Evolutionary conservation across 306 rosid species (phyloP).

Genomic region (Cucumis hystrix): DNA sequence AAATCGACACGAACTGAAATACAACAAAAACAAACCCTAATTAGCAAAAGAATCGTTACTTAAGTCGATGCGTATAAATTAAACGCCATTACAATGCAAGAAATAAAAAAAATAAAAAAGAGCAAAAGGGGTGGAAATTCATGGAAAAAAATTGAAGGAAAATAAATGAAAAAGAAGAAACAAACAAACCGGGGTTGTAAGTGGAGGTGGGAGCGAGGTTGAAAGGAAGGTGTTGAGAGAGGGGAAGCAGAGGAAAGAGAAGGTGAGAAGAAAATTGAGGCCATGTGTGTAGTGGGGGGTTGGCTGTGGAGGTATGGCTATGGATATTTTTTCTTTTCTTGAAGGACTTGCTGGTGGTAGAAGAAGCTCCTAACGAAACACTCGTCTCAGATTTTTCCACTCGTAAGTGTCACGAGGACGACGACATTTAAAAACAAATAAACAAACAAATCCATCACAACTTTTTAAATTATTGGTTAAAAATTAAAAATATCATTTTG

Average conservation of each 20-base stretch:
- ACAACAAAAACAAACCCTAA: not conserved
- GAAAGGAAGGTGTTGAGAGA: constrained; percentile 18
- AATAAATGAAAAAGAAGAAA: not conserved
- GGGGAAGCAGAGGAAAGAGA: constrained; percentile 27
- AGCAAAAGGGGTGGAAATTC: not conserved
- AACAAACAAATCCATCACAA: too few species aligned
- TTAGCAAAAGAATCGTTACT: not conserved
- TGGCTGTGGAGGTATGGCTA: not conserved
- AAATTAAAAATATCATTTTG: too few species aligned
- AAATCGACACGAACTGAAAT: constrained; percentile 27
- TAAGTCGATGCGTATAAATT: not conserved
- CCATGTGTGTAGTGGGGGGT: constrained; percentile 23
- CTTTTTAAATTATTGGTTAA: too few species aligned
- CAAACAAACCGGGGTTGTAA: constrained; percentile 32
- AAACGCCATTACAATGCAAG: not conserved
- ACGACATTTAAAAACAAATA: not conserved
- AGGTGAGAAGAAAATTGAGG: constrained; percentile 41
- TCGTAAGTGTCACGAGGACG: not conserved
- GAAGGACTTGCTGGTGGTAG: not conserved
- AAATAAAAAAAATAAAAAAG: too few species aligned
- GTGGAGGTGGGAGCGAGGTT: constrained; percentile 25
- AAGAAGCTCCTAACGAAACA: not conserved
- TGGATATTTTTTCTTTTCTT: not conserved
- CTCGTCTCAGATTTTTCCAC: not conserved
- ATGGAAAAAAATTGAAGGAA: not conserved